Evolutionary conservation across 208 protist genomes (phyloP), one percentile per base, ranked within the genome.

Genomic region (Leishmania braziliensis): DNA sequence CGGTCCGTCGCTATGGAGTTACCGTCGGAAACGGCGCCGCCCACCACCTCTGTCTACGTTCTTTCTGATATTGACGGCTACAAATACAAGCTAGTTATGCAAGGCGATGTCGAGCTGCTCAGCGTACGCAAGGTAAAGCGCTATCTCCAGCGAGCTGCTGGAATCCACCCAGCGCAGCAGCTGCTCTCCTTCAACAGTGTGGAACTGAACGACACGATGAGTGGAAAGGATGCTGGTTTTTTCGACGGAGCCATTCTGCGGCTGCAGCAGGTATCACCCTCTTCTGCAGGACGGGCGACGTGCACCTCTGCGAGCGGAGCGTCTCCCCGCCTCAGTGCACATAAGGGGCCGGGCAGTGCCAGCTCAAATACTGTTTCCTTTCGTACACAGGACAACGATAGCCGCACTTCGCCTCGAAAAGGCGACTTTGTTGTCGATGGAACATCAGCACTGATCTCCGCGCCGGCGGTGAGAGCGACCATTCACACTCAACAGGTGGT

Each of bases 51-150:
- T 60, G 75, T 92, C 20, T 93, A 94, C 78, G 92, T 97, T 26
- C 85, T 96, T 0, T 95, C 91, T 5, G 87, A 90, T 14, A 86
- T 93, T 50, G 92, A 97, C 69, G 92, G 93, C 36, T 90, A 87
- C 74, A 94, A 89, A 77, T 97, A 95, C 84, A 96, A 97, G 82
- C 84, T 98, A 3, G 89, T 97, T 10, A 78, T 98, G 77, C 88
- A 95, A 48, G 91, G 92, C n/a, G 87, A 92, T 33, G 65, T 96
- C 50, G 69, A 78, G 26, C 51, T 82, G 62, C 86, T 97, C 5
- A 89, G 85, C 0, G 77, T 85, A 36, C 54, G 76, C 18, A 91
- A 91, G 20, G 87, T 96, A 18, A 96, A 97, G 75, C 86, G 84
- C 5, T 95, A 98, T 73, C 81, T 98, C 23, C 85, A 93, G 71